Conservation (phyloP, 208 protist species). For the Histomonas meleagridis region DNA sequence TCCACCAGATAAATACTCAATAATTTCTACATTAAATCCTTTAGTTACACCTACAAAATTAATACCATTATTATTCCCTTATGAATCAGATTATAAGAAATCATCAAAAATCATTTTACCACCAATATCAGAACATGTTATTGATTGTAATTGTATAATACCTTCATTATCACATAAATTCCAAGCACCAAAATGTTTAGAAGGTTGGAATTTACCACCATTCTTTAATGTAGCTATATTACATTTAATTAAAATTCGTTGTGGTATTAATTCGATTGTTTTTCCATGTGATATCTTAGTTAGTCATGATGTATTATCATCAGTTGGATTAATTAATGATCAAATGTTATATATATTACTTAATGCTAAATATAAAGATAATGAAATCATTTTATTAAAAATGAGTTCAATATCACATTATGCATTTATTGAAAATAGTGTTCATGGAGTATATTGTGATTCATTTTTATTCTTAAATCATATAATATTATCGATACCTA, state of each 20-base stretch:
- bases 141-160: not conserved
- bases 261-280: too few relatives aligned
- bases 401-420: not conserved
- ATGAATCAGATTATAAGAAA: not conserved
- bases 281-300: not conserved
- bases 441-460: not conserved
- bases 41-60: not conserved
- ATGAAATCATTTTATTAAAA: not conserved
- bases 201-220: not conserved
- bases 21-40: not conserved
- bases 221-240: not conserved
- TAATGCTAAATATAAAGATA: not conserved
- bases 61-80: not conserved
- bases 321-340: not conserved
- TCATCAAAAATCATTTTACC: not conserved
- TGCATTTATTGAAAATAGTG: not conserved
- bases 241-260: not conserved
- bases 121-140: not conserved
- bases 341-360: not conserved
- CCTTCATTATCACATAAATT: not conserved
- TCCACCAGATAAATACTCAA: not conserved
- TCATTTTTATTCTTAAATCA: not conserved
- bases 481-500: not conserved
- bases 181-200: not conserved
- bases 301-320: not conserved